Evolutionary conservation across 2,329 filamentous ascomycete species (phyloP), one percentile per base, ranked within the genome.

Genomic region (Exophiala spinifera): DNA sequence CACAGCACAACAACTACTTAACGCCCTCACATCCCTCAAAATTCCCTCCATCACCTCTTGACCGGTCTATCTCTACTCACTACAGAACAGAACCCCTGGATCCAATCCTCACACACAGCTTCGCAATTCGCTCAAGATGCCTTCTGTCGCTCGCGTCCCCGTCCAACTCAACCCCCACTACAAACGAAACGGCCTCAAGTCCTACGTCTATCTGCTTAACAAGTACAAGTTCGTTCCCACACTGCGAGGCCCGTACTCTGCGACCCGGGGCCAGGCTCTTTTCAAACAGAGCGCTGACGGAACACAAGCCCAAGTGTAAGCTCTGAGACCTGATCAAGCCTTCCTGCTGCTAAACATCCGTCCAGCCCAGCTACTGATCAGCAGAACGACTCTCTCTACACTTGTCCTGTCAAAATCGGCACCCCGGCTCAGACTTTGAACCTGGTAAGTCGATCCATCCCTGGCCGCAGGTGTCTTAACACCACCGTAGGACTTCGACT

Each of bases 341-440:
- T 7, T 25, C 10, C 20, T 11, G 4, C 14, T 44, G 13, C 19
- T 45, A 20, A 49, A 28, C 31, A 21, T 44, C 17, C n/a, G 17
- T 46, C 42, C 46, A 79, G 86, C 23, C 72, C 77, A 4, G 79
- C 81, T 6, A 77, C 86, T 21, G 86, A 89, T 65, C 76, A 82
- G 50, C 83, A 88, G 69, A 86, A 87, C 62, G 85, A 89, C 59
- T 73, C 79, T 5, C 70, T 81, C 70, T 88, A 88, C 66, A 77
- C 88, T 20, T 84, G 80, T 44, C 76, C 80, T 28, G 80, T 89
- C 21, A 66, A 72, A 11, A 84, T 89, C 56, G 87, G 87, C 25
- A 85, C 80, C 1, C 85, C 85, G 13, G 69, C 76, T 1, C 85
- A 89, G 72, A 82, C 71, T 42, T 61, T 85, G 43, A 78, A 76